A percentile compares a stretch with the other conserved stretches of the same genome.
phyloP scores from a whole-genome alignment of 2,329 filamentous ascomycete genomes.

The Colletotrichum graminicola region DNA sequence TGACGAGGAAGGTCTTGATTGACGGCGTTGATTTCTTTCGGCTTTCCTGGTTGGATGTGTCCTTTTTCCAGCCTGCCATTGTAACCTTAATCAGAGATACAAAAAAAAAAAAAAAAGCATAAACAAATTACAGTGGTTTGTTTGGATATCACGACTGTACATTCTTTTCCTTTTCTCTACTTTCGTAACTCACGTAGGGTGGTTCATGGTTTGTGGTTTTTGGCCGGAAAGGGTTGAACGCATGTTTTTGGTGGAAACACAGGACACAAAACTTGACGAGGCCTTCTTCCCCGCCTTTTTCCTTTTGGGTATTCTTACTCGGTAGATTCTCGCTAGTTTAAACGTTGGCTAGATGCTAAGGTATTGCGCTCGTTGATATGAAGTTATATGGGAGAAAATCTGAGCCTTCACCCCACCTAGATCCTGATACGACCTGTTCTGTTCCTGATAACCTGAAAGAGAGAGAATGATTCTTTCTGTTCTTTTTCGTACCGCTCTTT shows the following conservation, averaged over 20 bases:
- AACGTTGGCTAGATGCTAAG: neutral
- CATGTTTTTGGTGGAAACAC: conserved; percentile 26
- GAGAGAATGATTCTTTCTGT: neutral
- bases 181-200: neutral
- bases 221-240: conserved; percentile 11
- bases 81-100: neutral
- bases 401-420: neutral
- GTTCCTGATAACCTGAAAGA: neutral
- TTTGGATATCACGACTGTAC: neutral
- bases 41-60: neutral
- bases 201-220: neutral
- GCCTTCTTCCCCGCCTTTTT: neutral
- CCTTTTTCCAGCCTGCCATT: too few relatives aligned
- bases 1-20: neutral
- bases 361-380: conserved; percentile 2
- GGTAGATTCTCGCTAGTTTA: neutral
- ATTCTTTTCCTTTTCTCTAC: conserved; percentile 19
- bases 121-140: too few relatives aligned
- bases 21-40: neutral
- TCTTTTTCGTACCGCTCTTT: neutral
- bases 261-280: conserved; percentile 31
- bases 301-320: neutral
- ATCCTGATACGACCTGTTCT: neutral
- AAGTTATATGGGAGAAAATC: neutral
- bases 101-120: too few relatives aligned